A percentile compares a stretch with the other conserved stretches of the same genome.
These are phyloP conservation scores for Bimuria novae-zelandiae DNA, from an alignment of 2,329 filamentous ascomycete genomes.

Conservation along the genomic window DNA sequence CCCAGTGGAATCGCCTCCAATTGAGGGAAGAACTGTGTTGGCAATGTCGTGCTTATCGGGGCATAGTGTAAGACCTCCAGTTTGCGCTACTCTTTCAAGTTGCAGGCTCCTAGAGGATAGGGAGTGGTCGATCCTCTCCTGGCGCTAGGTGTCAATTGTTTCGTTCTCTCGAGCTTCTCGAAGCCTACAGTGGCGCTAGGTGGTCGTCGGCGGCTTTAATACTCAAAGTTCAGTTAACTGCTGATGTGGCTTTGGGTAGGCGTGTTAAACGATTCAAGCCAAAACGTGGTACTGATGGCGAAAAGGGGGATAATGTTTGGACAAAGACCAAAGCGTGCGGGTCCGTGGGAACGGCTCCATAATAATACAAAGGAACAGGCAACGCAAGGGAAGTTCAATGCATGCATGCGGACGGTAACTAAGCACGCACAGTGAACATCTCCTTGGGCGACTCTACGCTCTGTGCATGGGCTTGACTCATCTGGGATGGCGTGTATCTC, in stretches of 20 bases:
- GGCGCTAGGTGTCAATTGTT: too few species aligned
- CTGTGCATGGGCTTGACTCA: too few species aligned
- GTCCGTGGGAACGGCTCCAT: background rate
- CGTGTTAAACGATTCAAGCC: background rate
- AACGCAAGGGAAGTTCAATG: background rate
- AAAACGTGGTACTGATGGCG: background rate
- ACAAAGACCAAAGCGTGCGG: background rate
- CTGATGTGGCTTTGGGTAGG: background rate
- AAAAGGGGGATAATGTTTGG: background rate
- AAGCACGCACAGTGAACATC: slow-evolving; percentile 2
- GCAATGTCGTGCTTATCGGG: slow-evolving; percentile 1
- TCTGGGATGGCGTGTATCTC: background rate
- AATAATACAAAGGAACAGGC: background rate
- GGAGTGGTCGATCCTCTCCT: background rate
- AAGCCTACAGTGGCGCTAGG: too few species aligned
- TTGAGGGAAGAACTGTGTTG: background rate
- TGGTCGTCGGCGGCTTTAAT: background rate
- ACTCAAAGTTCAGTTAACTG: background rate
- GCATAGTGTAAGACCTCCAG: background rate
- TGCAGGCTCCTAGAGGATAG: background rate
- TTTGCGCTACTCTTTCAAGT: slow-evolving; percentile 2
- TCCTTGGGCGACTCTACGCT: background rate
- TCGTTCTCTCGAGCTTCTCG: too few species aligned
- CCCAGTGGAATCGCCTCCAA: background rate
- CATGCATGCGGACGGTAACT: slow-evolving; percentile 3